Base-by-base conservation (phyloP, 805 yeast species). In the Kluyveromyces siamensis region DNA sequence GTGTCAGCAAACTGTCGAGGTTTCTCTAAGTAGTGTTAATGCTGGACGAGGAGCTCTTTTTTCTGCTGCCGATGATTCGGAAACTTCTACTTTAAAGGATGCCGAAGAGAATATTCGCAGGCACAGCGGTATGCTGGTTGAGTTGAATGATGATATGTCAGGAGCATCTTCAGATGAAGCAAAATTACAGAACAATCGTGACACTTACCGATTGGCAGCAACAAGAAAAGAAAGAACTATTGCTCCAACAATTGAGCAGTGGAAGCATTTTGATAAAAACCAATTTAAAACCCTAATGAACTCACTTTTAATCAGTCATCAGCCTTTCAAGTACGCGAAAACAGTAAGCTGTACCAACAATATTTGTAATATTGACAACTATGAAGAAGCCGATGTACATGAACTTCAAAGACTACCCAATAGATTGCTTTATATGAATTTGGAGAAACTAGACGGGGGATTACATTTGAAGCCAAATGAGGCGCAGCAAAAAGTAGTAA, bases 321-420 rank as follows among this genome's bases (percentile, higher is more conserved):
- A 43, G 7, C 56, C 66, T 8, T 43, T 64, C 2, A 40, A 27
- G 16, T 48, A 40, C 6, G 49, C 53, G 42, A 42, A 51, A 2
- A 14, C 30, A 6, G 57, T 52, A 3, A 64, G 65, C 47, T 56
- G 52, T 13, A 59, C 67, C n/a, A 64, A 63, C 45, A 47, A 63
- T 47, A 57, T 64, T 9, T 63, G 66, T 45, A 57, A 62, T 8
- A 46, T 47, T 3, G 40, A 50, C 11, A 63, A 63, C 44, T 64
- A 56, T 50, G 64, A 61, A 40, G 42, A 30, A 11, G 39, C 36
- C 25, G 33, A 17, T 27, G 43, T 21, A 16, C 46, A 27, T 21
- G 40, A 27, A 27, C 37, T 36, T 10, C 40, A 14, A 19, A 48
- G 39, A 16, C 46, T 35, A 36, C 40, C 38, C n/a, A 19, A 27